These are phyloP conservation scores for Megacollybia marginata DNA, from an alignment of 768 basidiomycete species.

Conservation along the genomic window DNA sequence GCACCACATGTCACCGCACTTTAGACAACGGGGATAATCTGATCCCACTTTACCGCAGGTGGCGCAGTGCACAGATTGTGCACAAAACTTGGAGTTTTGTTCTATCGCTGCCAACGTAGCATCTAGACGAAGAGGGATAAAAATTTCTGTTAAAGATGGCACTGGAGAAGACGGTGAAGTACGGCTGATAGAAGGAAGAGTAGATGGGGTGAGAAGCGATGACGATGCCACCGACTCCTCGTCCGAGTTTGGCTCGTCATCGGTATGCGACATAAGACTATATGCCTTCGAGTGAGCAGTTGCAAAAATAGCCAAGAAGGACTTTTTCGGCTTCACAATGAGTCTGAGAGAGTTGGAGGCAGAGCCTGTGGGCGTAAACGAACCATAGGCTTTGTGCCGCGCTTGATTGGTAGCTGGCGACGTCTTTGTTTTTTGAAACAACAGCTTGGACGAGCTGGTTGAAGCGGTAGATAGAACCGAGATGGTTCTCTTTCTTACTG, in stretches of 20 bases:
- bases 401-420: constrained; percentile 4
- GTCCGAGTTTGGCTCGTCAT: constrained; percentile 2
- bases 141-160: constrained; percentile 12
- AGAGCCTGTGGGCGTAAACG: constrained; percentile 32
- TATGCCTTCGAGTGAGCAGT: constrained; percentile 5
- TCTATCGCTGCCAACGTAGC: constrained; percentile 47
- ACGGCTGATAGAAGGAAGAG: constrained; percentile 27
- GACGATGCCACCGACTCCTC: no score
- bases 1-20: constrained; percentile 57
- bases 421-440: no score
- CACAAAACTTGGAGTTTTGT: constrained; percentile 42
- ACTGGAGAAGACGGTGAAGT: constrained; percentile 22
- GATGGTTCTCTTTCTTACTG: no score
- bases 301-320: constrained; percentile 7
- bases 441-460: no score
- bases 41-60: constrained; percentile 45
- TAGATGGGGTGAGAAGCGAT: no score
- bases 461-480: no score
- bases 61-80: constrained; percentile 31
- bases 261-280: constrained; percentile 11
- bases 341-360: constrained; percentile 22
- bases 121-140: constrained; percentile 26
- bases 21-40: constrained; percentile 56
- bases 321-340: constrained; percentile 5
- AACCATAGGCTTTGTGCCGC: constrained; percentile 21